A percentile compares a stretch with the other conserved stretches of the same genome.
phyloP scores from a whole-genome alignment of 768 basidiomycete species.

The Asterophora lycoperdoides region DNA sequence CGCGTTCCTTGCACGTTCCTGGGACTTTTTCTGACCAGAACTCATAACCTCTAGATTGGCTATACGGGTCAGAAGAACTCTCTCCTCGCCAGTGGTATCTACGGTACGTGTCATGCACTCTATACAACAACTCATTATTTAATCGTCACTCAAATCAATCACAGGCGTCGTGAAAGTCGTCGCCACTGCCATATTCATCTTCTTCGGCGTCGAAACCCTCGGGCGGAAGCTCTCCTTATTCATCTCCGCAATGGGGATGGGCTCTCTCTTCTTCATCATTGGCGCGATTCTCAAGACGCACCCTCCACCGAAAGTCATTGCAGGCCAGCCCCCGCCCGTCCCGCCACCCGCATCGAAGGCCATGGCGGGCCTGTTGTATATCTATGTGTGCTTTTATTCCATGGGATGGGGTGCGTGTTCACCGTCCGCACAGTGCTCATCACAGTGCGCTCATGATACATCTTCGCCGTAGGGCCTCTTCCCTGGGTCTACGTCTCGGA shows the following conservation, averaged over 20 bases:
- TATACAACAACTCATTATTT: no score
- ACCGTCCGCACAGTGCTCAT: not conserved
- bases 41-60: slow-evolving; percentile 42
- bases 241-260: slow-evolving; percentile 79
- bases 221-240: slow-evolving; percentile 70
- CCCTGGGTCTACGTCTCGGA: slow-evolving; percentile 69
- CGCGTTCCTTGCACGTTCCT: not conserved
- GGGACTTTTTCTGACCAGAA: not conserved
- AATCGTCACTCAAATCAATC: no score
- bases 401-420: slow-evolving; percentile 69
- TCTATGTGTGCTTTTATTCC: slow-evolving; percentile 85
- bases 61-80: slow-evolving; percentile 54
- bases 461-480: slow-evolving; percentile 32
- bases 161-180: slow-evolving; percentile 59
- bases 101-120: slow-evolving; percentile 27
- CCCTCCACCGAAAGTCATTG: slow-evolving; percentile 41
- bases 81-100: slow-evolving; percentile 71
- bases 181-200: slow-evolving; percentile 62
- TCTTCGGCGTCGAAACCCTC: slow-evolving; percentile 61
- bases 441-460: slow-evolving; percentile 27
- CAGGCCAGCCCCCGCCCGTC: slow-evolving; percentile 12
- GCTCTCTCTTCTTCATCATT: slow-evolving; percentile 74
- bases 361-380: slow-evolving; percentile 85
- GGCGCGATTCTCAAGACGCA: slow-evolving; percentile 83
- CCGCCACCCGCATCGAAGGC: slow-evolving; percentile 61